These are phyloP conservation scores for Casuarina equisetifolia DNA, from an alignment of 306 rosid genomes.

Conservation along the genomic window DNA sequence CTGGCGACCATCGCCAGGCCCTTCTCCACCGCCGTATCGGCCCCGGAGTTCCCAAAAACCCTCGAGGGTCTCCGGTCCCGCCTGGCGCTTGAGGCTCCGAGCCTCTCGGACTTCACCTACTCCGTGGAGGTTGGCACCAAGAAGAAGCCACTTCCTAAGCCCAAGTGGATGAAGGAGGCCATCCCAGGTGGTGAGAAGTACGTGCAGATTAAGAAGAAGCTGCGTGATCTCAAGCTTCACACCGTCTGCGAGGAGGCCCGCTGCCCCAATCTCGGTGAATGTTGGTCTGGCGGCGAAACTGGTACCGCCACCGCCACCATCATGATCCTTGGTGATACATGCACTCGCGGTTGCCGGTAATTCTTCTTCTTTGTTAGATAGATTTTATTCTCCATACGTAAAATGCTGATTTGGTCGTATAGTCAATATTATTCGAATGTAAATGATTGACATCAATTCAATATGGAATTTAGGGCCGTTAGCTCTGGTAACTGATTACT, in stretches of 20 bases:
- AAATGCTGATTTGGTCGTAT: no score
- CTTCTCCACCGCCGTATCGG: conserved; percentile 54
- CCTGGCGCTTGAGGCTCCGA: conserved; percentile 60
- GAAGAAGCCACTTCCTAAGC: conserved; percentile 95
- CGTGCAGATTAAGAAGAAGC: conserved; percentile 96
- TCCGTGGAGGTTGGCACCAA: conserved; percentile 97
- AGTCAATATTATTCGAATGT: no score
- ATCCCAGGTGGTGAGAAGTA: conserved; percentile 94
- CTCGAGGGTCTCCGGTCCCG: conserved; percentile 78
- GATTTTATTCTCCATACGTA: no score
- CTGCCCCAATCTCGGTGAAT: conserved; percentile 94
- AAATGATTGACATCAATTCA: no score
- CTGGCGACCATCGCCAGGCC: conserved; percentile 31
- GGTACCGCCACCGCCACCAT: conserved; percentile 98
- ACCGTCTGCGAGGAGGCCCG: conserved; percentile 96
- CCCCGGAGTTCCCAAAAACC: conserved; percentile 59
- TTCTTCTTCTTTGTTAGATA: no score
- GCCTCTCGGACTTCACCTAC: conserved; percentile 63
- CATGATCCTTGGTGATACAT: conserved; percentile 96
- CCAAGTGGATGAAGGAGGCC: conserved; percentile 98
- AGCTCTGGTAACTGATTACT: no score
- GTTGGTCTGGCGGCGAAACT: conserved; percentile 99
- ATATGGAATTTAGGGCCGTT: no score
- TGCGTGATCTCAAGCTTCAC: conserved; percentile 86
- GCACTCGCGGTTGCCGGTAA: conserved; percentile 98